Conservation (phyloP, 2,329 filamentous ascomycete species). For the Calonectria pseudoreteaudii region DNA sequence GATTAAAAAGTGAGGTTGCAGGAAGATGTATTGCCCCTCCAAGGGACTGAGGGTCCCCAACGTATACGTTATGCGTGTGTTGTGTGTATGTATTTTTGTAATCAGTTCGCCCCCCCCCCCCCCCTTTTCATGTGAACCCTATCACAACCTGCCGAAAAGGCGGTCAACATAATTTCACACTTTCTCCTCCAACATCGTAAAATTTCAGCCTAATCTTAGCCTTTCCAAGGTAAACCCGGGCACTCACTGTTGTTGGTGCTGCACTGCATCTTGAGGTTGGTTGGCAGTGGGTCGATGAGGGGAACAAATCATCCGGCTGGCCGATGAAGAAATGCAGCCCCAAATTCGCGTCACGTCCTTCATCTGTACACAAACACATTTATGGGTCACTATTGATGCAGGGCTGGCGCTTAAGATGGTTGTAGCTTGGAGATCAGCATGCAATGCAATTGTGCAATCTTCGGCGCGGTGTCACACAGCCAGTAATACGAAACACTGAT, state of each 20-base stretch:
- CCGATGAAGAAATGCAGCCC: neutral
- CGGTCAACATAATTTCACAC: too few species aligned
- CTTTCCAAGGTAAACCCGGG: neutral
- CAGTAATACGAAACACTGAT: neutral
- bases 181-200: too few species aligned
- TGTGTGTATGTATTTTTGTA: too few species aligned
- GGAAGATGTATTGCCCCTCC: too few species aligned
- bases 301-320: neutral
- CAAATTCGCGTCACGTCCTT: neutral
- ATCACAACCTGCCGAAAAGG: too few species aligned
- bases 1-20: too few species aligned
- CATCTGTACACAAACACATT: neutral
- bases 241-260: neutral
- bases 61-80: too few species aligned
- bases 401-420: neutral
- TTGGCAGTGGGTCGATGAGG: neutral
- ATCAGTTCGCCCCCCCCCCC: too few species aligned
- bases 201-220: neutral
- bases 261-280: neutral
- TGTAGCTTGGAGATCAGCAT: neutral
- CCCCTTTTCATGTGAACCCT: too few species aligned
- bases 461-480: neutral
- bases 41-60: too few species aligned
- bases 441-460: neutral
- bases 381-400: neutral